Base-by-base conservation (phyloP, 176 grass and related monocot species). In the Oryza glaberrima region DNA sequence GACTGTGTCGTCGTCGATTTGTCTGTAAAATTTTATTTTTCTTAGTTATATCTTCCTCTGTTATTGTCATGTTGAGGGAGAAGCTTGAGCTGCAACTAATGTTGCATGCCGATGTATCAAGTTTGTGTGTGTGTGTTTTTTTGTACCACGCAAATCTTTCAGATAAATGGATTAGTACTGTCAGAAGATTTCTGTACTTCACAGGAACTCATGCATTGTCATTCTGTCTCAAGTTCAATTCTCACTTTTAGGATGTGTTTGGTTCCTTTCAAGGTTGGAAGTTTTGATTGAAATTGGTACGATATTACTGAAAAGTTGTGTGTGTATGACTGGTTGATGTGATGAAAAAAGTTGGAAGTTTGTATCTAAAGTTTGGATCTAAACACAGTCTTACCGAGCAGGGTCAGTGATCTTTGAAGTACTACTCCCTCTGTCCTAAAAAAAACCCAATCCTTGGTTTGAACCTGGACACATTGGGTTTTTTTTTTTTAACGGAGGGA, bases 141-240 rank as follows among this genome's bases (percentile, higher is more conserved):
- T 70, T 58, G 54, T 90, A 78, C 28, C 22, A 78, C 38, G 15
- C 80, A 79, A 79, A 79, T 79, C 47, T n/a, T 80, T 49, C 14
- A 12, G 60, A 79, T 28, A 60, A 78, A 74, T 86, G 74, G 61
- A 86, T 3, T 82, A 13, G 68, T 72, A 16, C 5, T 51, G 4
- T 51, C 14, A 73, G 54, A 47, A 30, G 44, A 71, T 25, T 43
- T 72, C 4, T 38, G 7, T 66, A 11, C n/a, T 63, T 63, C 2
- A 3, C 81, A 67, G 72, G 75, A 75, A 51, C 25, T 60, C 58
- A 63, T 75, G 58, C 70, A 26, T 14, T 51, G 41, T 22, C 70
- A 10, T 34, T 47, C 35, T 41, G 28, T 17, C 72, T 25, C 44
- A 51, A 19, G 28, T 67, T 9, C 26, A 65, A 14, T n/a, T 14